phyloP scores from a whole-genome alignment of 345 rosid species.

The Eucalyptus sp. region DNA sequence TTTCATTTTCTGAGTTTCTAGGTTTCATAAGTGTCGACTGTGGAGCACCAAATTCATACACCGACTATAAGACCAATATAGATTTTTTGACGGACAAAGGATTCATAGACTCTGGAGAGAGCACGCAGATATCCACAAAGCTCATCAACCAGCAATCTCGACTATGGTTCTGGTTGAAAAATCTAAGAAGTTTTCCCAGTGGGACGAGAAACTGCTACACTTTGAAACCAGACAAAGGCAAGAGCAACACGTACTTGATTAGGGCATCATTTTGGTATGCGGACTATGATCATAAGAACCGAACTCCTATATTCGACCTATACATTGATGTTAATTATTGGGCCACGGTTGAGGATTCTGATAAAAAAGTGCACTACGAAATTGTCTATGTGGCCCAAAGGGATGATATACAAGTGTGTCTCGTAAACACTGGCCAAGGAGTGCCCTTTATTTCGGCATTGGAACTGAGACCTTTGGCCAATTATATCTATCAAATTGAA shows the following conservation, averaged over 20 bases:
- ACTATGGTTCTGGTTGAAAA: neutral
- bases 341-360: neutral
- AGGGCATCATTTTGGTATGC: neutral
- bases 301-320: neutral
- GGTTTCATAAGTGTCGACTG: neutral
- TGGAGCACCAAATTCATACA: neutral
- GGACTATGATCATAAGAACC: neutral
- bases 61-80: neutral
- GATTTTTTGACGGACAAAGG: neutral
- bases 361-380: neutral
- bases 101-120: neutral
- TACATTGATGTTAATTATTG: neutral
- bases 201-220: neutral
- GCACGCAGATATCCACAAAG: neutral
- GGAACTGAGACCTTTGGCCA: neutral
- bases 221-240: neutral
- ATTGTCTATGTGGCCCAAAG: neutral
- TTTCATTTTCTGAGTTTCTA: neutral
- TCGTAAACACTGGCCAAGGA: neutral
- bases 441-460: neutral
- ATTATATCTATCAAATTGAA: neutral
- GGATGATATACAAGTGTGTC: neutral
- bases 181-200: too few relatives aligned
- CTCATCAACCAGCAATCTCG: accelerated
- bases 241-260: neutral